These are phyloP conservation scores for Hydnomerulius pinastri DNA, from an alignment of 768 basidiomycete species.

Conservation along the genomic window DNA sequence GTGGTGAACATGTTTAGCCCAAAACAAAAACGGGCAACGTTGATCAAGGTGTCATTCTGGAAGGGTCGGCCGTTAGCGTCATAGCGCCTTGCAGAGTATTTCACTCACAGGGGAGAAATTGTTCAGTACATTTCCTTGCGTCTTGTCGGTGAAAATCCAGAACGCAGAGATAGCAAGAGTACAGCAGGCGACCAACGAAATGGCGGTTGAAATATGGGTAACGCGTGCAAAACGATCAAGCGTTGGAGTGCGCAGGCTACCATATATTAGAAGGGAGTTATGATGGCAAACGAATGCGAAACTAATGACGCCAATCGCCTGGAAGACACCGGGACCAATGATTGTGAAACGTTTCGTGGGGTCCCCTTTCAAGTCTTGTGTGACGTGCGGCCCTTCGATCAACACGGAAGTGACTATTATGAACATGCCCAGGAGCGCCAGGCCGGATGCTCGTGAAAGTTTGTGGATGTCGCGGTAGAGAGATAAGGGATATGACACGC, in stretches of 20 bases:
- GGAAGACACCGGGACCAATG: constrained; percentile 80
- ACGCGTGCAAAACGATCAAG: constrained; percentile 91
- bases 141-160: constrained; percentile 87
- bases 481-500: constrained; percentile 92
- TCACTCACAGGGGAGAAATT: constrained; percentile 76
- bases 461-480: constrained; percentile 98
- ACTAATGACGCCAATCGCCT: constrained; percentile 96
- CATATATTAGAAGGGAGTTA: constrained; percentile 96
- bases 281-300: constrained; percentile 98
- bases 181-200: constrained; percentile 84
- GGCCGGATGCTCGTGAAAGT: constrained; percentile 86
- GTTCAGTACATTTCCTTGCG: constrained; percentile 94
- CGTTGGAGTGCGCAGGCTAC: constrained; percentile 89
- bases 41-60: constrained; percentile 85
- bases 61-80: constrained; percentile 3
- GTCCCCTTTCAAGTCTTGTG: constrained; percentile 75
- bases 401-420: constrained; percentile 89
- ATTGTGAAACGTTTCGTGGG: constrained; percentile 73
- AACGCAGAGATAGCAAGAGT: constrained; percentile 86
- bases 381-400: constrained; percentile 76
- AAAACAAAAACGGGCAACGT: constrained; percentile 92
- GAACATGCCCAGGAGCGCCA: constrained; percentile 91
- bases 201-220: constrained; percentile 85
- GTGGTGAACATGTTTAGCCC: constrained; percentile 99
- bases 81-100: not conserved